Evolutionary conservation across 177 flowering plant species (phyloP).

Genomic region (Vitis hybrid): DNA sequence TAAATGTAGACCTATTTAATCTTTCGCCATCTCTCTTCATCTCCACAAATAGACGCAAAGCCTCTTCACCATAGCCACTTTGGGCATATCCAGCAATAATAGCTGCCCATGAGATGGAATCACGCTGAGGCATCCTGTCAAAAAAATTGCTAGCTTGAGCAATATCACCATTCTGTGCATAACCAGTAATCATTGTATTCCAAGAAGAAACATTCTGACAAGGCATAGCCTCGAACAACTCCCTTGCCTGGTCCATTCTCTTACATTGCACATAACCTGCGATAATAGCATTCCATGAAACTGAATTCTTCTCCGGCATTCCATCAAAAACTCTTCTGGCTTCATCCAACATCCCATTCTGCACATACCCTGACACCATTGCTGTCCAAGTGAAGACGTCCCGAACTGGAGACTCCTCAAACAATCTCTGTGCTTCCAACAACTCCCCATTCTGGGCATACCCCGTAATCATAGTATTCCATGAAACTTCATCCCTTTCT

Average conservation of each 20-base stretch:
- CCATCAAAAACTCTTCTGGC: constrained; percentile 65
- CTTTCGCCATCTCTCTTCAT: constrained; percentile 72
- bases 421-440: constrained; percentile 62
- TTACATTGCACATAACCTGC: constrained; percentile 66
- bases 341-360: constrained; percentile 66
- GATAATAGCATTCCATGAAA: constrained; percentile 94
- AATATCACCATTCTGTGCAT: constrained; percentile 72
- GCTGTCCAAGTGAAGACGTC: constrained; percentile 93
- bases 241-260: constrained; percentile 66
- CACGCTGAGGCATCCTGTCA: constrained; percentile 72
- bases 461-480: constrained; percentile 83
- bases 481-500: constrained; percentile 67
- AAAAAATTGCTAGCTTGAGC: constrained; percentile 60
- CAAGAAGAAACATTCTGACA: constrained; percentile 69
- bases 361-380: constrained; percentile 80
- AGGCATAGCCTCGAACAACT: constrained; percentile 83
- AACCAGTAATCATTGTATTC: constrained; percentile 95
- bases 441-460: constrained; percentile 74
- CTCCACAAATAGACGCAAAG: constrained; percentile 57
- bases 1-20: constrained; percentile 64
- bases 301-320: constrained; percentile 79
- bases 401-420: constrained; percentile 52
- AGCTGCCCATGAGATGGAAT: constrained; percentile 90
- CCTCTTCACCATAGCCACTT: constrained; percentile 65
- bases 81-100: constrained; percentile 88